These are phyloP conservation scores for Paratinospora sagittata DNA, from an alignment of 164 flowering plant species.

Conservation along the genomic window DNA sequence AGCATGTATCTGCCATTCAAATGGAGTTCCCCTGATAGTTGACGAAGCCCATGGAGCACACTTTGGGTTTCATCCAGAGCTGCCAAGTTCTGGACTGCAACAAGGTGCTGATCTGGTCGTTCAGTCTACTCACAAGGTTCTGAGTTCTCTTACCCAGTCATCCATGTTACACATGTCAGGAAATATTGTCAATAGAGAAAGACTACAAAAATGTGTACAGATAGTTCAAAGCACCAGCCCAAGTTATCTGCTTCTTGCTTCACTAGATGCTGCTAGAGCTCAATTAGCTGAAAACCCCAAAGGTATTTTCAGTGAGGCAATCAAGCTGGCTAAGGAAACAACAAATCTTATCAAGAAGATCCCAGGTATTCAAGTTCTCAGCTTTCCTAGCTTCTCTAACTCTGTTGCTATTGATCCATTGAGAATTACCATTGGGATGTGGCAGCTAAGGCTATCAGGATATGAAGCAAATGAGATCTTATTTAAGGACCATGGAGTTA, in stretches of 20 bases:
- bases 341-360: conserved; percentile 22
- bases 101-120: conserved; percentile 50
- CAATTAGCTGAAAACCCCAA: conserved; percentile 32
- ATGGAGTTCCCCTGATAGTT: conserved; percentile 42
- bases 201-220: conserved; percentile 40
- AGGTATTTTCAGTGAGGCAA: conserved; percentile 27
- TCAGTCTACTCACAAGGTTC: conserved; percentile 55
- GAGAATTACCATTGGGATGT: conserved; percentile 35
- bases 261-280: conserved; percentile 53
- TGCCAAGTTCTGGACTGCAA: conserved; percentile 43
- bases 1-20: conserved; percentile 31
- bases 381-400: conserved; percentile 18
- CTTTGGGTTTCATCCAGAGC: conserved; percentile 38
- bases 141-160: conserved; percentile 49
- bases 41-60: conserved; percentile 64
- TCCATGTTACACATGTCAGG: conserved; percentile 54
- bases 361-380: conserved; percentile 31
- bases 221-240: conserved; percentile 57
- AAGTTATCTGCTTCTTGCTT: conserved; percentile 43
- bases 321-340: conserved; percentile 31
- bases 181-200: conserved; percentile 38
- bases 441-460: conserved; percentile 43
- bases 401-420: conserved; percentile 37
- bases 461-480: conserved; percentile 44
- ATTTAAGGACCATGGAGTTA: conserved; percentile 26